Base-by-base conservation (phyloP, 768 basidiomycete species). In the Asterophora lycoperdoides region DNA sequence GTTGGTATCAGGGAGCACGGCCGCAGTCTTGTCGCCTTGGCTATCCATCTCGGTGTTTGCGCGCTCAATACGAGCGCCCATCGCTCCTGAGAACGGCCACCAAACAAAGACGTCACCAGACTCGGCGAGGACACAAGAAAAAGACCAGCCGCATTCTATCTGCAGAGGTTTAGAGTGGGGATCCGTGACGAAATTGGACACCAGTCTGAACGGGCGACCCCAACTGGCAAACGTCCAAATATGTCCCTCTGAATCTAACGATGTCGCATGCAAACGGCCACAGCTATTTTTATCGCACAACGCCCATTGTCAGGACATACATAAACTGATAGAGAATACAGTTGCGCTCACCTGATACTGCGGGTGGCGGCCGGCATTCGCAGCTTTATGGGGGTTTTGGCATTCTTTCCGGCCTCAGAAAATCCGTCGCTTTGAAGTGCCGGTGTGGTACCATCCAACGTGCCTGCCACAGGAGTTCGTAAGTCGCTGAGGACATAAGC, bases 121-220 rank as follows among this genome's bases (percentile, higher is more conserved):
- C 51, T 74, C 71, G 8, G 84, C 86, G 57, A 95, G 80, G 26
- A 84, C 70, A 9, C 82, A 77, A n/a, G 85, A 84, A 64, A 86
- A 89, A 11, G 59, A 52, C 92, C 92, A 93, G 36, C 92, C 91
- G 56, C 87, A 85, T 61, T 84, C 85, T 32, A 90, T 75, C 62
- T 87, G 87, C 18, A 70, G 59, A 17, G 76, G 74, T 32, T 58
- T 62, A 37, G 65, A 71, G 30, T 67, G 65, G 2, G 68, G 66
- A 35, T 83, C 77, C 3, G 66, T 68, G 28, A 83, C 66, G 19
- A 79, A 64, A 2, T 70, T 60, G 13, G 79, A 73, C 1, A 69
- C 67, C 33, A 92, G 70, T 36, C 72, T 70, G 69, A 87, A 87
- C 1, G 91, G 89, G 17, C 86, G 74, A 3, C 89, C 92, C 80